phyloP scores from a whole-genome alignment of 495 filamentous ascomycete genomes.

The Aspergillus haitiensis region DNA sequence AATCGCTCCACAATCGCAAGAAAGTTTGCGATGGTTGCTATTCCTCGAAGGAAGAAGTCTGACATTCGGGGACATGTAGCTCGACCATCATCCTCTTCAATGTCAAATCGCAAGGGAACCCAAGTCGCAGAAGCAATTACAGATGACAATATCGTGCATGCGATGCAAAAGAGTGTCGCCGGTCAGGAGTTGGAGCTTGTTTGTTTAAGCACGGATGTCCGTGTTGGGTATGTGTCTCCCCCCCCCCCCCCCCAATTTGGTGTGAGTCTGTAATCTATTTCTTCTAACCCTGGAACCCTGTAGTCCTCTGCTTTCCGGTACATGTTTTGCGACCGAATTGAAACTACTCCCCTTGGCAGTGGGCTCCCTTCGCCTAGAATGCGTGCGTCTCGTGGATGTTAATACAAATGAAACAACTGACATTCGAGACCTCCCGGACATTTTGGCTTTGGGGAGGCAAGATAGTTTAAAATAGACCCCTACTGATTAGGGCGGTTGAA shows the following conservation, averaged over 20 bases:
- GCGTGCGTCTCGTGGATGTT: constrained; percentile 79
- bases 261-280: background rate
- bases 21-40: constrained; percentile 76
- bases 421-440: constrained; percentile 75
- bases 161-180: constrained; percentile 71
- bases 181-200: constrained; percentile 74
- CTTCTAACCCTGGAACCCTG: constrained; percentile 16
- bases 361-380: constrained; percentile 76
- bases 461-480: constrained; percentile 2
- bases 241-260: background rate
- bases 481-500: background rate
- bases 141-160: constrained; percentile 81
- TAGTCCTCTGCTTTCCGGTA: constrained; percentile 69
- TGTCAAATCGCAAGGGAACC: constrained; percentile 42
- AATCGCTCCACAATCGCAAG: constrained; percentile 70
- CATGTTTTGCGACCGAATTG: constrained; percentile 78
- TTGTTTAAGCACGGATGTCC: constrained; percentile 78
- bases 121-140: constrained; percentile 73
- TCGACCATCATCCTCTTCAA: constrained; percentile 50
- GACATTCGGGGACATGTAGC: constrained; percentile 61
- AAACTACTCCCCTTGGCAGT: constrained; percentile 73
- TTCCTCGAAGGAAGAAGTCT: constrained; percentile 72
- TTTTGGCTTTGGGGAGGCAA: constrained; percentile 55
- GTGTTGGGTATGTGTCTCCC: constrained; percentile 65
- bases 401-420: constrained; percentile 78